Evolutionary conservation across 345 rosid species (phyloP), one percentile per base, ranked within the genome.

Genomic region (Rhizophora mangle): DNA sequence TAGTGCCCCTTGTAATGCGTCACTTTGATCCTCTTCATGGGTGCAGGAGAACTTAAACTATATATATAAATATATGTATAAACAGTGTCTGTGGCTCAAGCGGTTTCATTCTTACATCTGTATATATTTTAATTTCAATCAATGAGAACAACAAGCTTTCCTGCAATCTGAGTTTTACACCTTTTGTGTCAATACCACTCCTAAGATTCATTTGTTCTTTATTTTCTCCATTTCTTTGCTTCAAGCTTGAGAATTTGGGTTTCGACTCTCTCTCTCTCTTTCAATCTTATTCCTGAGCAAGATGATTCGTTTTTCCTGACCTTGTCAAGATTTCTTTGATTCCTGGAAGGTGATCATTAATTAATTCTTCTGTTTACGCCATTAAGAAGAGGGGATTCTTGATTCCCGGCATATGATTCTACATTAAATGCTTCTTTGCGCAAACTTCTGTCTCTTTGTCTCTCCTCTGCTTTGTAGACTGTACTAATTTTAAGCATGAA

Each of bases 281-380:
- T 34, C 37, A 34, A 27, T 39, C 30, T 16, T 62, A 32, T 43
- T 51, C 52, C 57, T 29, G 8, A 5, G 21, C 20, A 53, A 47
- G 20, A 68, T 64, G 64, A 77, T 68, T 47, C 64, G 60, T 61
- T 39, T 68, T 76, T 59, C 61, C 26, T 71, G 22, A 21, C 62
- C 43, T 71, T 66, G 67, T 46, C 76, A 34, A 39, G 81, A 79
- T 79, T 68, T 82, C 74, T 72, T 75, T 31, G 72, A 72, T 72
- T 76, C 77, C 49, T n/a, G 8, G 69, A 76, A 72, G 74, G 8
- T 51, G 58, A 60, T 68, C 74, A 68, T 72, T 79, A 55, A 62
- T 70, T 62, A 77, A 79, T 84, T 81, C 83, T 79, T 49, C 66
- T 15, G 73, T 81, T 76, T 68, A 54, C 73, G 74, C 77, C 52